Evolutionary conservation across 257 asterid genomes (phyloP), one percentile per base, ranked within the genome.

Genomic region (Forsythia viridissima): DNA sequence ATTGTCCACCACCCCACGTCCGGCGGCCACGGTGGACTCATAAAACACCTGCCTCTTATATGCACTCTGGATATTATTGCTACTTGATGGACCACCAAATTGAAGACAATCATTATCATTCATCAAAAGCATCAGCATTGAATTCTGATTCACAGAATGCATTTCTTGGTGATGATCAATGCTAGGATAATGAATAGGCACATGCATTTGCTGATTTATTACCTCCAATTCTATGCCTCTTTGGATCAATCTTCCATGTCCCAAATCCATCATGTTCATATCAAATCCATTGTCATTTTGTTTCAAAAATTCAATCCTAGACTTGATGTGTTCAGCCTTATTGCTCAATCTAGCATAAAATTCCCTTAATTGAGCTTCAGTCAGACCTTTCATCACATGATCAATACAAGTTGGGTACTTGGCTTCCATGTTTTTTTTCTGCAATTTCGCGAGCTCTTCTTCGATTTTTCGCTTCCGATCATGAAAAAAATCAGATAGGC

Each of bases 371-470:
- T 83, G 83, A n/a, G 40, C 20, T 59, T 88, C 89, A 0, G 84
- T 18, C 36, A 85, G n/a, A 2, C 10, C 52, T 5, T 69, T 52
- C 81, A 88, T 20, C 46, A 77, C 34, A 30, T 30, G 80, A 4
- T 80, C 81, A 18, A 70, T 6, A 82, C 84, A 74, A 1, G 81
- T 69, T 0, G 94, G 93, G 20, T 85, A 90, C 72, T 80, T 89
- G 4, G 88, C 73, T 66, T 92, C 95, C 85, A 81, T 71, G 81
- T 84, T 86, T 61, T 61, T 72, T 15, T 73, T 85, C 4, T 81
- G 81, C 80, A 90, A 52, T 68, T 84, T 89, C 4, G 51, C 78
- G 13, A 89, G 79, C 39, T 90, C 94, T 1, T 87, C 92, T 72
- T 89, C 90, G 24, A 89, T 55, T 13, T 79, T 89, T 15, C 83